Evolutionary conservation across 371 early-diverging fungal species (phyloP).

Genomic region (Mortierella sp.): DNA sequence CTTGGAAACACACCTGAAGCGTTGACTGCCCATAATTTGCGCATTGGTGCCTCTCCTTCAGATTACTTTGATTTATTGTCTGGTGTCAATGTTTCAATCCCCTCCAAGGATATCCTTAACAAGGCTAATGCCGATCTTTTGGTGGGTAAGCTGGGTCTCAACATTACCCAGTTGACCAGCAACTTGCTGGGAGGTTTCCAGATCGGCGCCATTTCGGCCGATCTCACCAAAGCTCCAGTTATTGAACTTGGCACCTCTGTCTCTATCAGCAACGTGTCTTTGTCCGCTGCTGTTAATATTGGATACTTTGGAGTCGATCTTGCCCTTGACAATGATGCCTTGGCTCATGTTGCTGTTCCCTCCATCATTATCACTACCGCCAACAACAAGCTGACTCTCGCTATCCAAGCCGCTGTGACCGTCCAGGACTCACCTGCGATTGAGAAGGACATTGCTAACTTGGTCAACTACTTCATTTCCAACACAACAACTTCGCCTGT

Average conservation of each 20-base stretch:
- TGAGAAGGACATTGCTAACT: conserved; percentile 43
- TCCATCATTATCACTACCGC: conserved; percentile 47
- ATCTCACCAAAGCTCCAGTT: conserved; percentile 49
- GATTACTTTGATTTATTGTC: conserved; percentile 56
- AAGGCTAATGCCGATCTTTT: conserved; percentile 41
- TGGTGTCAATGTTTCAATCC: conserved; percentile 38
- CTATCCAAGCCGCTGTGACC: conserved; percentile 36
- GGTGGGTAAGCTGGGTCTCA: conserved; percentile 29
- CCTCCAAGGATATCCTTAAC: conserved; percentile 45
- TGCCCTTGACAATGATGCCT: conserved; percentile 35
- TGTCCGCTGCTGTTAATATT: conserved; percentile 52
- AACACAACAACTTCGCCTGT: conserved; percentile 39
- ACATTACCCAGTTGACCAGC: conserved; percentile 14
- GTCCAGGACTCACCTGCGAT: conserved; percentile 45
- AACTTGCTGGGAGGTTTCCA: conserved; percentile 38
- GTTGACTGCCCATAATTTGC: conserved; percentile 45
- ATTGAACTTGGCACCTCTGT: conserved; percentile 47
- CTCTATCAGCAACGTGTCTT: conserved; percentile 35
- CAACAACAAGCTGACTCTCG: conserved; percentile 47
- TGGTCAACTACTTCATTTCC: conserved; percentile 48
- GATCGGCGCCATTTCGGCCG: conserved; percentile 39
- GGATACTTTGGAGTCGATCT: conserved; percentile 55
- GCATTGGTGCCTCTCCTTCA: conserved; percentile 50
- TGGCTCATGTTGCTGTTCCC: conserved; percentile 50
- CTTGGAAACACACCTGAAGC: conserved; percentile 51